phyloP scores from a whole-genome alignment of 2,329 filamentous ascomycete species.

The Cordyceps cateniannulata region DNA sequence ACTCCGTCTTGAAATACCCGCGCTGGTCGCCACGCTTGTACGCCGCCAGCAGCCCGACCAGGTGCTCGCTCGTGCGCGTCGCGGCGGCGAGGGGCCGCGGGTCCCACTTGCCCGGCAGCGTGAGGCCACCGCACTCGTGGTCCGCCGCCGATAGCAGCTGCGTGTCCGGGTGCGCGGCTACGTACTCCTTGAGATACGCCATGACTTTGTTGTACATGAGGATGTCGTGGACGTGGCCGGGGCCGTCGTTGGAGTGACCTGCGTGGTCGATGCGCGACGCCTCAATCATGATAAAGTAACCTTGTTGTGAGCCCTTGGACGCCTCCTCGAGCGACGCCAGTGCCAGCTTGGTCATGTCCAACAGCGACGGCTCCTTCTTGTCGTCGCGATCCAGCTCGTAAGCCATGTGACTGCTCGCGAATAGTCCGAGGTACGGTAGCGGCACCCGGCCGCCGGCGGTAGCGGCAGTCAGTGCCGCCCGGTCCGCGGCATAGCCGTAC shows the following conservation, averaged over 20 bases:
- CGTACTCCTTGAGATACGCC: constrained; percentile 18
- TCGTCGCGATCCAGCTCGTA: constrained; percentile 20
- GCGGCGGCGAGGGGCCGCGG: constrained; percentile 15
- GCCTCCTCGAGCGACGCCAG: constrained; percentile 17
- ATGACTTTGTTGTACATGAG: constrained; percentile 22
- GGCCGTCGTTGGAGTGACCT: constrained; percentile 19
- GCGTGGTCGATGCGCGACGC: constrained; percentile 21
- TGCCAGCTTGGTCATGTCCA: constrained; percentile 17
- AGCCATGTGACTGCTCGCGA: constrained; percentile 16
- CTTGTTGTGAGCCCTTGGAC: constrained; percentile 13
- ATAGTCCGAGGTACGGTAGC: constrained; percentile 19
- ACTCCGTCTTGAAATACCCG: constrained; percentile 13
- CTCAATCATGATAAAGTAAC: constrained; percentile 22
- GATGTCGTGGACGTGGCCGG: constrained; percentile 19
- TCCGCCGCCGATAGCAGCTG: constrained; percentile 22
- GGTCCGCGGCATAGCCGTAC: constrained; percentile 18
- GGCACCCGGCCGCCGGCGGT: constrained; percentile 13
- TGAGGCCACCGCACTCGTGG: constrained; percentile 21
- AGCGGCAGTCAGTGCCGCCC: constrained; percentile 14
- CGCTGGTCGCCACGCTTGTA: constrained; percentile 16
- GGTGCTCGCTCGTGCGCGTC: constrained; percentile 16
- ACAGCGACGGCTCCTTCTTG: constrained; percentile 17
- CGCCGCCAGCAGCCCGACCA: constrained; percentile 11
- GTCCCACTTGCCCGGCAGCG: constrained; percentile 17
- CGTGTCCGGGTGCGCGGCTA: constrained; percentile 18